Conservation (phyloP, 176 grass and related monocot species). For the Eremochloa ophiuroides region DNA sequence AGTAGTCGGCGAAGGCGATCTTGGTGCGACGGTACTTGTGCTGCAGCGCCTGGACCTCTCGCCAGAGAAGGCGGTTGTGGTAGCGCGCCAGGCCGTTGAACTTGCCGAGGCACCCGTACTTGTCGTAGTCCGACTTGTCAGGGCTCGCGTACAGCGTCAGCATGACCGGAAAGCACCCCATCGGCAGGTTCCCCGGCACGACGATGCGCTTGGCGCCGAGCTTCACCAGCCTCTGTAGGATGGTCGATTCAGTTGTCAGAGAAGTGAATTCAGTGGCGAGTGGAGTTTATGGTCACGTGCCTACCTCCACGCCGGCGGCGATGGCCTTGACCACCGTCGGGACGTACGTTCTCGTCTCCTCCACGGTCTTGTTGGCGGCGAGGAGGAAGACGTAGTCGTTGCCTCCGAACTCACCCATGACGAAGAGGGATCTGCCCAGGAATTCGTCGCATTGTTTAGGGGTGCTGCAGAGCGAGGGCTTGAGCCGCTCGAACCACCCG, state of each 20-base stretch:
- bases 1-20: conserved; percentile 42
- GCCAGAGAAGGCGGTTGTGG: conserved; percentile 33
- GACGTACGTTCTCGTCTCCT: neutral
- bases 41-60: neutral
- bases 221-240: conserved; percentile 35
- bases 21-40: neutral
- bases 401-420: conserved; percentile 61
- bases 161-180: conserved; percentile 34
- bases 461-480: conserved; percentile 30
- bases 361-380: conserved; percentile 20
- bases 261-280: neutral
- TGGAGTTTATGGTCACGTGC: neutral
- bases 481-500: conserved; percentile 55
- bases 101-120: conserved; percentile 36
- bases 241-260: too few relatives aligned
- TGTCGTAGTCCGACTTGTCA: conserved; percentile 32
- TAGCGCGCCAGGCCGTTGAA: conserved; percentile 27
- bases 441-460: conserved; percentile 19
- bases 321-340: conserved; percentile 37
- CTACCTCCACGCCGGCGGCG: conserved; percentile 28
- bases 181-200: conserved; percentile 37
- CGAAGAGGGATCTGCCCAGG: conserved; percentile 37
- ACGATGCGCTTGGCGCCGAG: conserved; percentile 34
- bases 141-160: conserved; percentile 35
- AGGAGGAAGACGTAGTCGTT: conserved; percentile 54